These are phyloP conservation scores for Podospora conica DNA, from an alignment of 495 filamentous ascomycete species.

Conservation along the genomic window DNA sequence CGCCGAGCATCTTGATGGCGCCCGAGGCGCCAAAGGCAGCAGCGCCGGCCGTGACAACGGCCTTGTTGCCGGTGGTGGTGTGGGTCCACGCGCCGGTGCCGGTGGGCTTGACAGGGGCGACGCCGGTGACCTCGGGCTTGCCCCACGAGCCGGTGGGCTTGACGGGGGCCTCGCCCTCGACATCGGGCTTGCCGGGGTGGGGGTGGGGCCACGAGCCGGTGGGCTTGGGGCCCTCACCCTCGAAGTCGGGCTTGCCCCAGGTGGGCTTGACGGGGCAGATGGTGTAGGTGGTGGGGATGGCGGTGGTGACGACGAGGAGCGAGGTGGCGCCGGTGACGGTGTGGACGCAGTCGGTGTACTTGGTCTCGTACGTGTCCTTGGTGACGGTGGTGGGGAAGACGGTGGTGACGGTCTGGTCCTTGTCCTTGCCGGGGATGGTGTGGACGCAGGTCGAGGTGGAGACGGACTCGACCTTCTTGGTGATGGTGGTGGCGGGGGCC, in stretches of 20 bases:
- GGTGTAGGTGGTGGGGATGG: not conserved
- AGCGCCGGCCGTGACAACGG: conserved; percentile 10
- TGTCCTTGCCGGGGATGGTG: not conserved
- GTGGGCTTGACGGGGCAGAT: not conserved
- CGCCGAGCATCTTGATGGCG: conserved; percentile 3
- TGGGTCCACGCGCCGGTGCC: conserved; percentile 9
- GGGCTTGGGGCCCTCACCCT: not conserved
- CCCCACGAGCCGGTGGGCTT: not conserved
- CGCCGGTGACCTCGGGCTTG: not conserved
- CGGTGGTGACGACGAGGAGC: not conserved
- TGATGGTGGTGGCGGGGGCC: conserved; percentile 3
- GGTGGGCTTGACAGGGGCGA: not conserved
- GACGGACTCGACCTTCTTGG: not conserved
- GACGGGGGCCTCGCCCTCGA: too few relatives aligned
- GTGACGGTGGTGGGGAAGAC: not conserved
- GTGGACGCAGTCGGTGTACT: not conserved
- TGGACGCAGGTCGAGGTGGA: not conserved
- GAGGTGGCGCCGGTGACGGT: not conserved
- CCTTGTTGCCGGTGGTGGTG: not conserved
- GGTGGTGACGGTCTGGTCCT: not conserved
- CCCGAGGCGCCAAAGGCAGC: not conserved
- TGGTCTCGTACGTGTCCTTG: not conserved
- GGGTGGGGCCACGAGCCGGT: conserved; percentile 6
- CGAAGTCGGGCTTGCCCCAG: not conserved
- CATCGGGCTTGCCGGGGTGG: not conserved